Conservation (phyloP, 2,329 filamentous ascomycete genomes). For the Xylariaceae sp. region DNA sequence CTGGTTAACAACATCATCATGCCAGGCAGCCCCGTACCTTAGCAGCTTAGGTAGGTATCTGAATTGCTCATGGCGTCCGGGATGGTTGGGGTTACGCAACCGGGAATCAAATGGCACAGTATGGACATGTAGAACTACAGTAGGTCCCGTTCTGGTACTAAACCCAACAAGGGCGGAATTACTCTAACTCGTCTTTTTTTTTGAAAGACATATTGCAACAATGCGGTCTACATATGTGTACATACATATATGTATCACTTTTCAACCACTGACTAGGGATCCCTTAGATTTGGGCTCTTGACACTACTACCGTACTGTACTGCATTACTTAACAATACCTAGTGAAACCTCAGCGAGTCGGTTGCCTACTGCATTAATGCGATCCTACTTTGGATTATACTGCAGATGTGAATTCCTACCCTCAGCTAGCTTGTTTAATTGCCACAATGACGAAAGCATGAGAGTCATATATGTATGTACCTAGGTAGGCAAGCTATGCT, state of each 20-base stretch:
- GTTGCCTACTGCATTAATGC: background rate
- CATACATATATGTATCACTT: too few relatives aligned
- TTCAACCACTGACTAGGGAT: too few relatives aligned
- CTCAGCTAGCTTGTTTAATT: background rate
- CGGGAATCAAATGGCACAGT: background rate
- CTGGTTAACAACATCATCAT: background rate
- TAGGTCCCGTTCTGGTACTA: background rate
- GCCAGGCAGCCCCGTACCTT: background rate
- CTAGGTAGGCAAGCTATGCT: background rate
- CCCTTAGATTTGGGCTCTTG: too few relatives aligned
- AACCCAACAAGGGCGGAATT: background rate
- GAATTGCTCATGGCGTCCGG: background rate
- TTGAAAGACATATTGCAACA: background rate
- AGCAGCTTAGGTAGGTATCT: background rate
- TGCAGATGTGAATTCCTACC: background rate
- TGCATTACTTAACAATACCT: too few relatives aligned
- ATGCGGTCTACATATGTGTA: too few relatives aligned
- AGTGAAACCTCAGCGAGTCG: background rate
- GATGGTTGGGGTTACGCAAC: background rate
- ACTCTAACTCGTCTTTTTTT: background rate
- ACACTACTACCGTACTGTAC: too few relatives aligned
- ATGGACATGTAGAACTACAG: too few relatives aligned
- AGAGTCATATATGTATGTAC: background rate
- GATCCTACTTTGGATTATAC: background rate
- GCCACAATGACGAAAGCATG: background rate